Conservation (phyloP, 192 early-diverging fungal genomes). For the Gonapodya sp. region DNA sequence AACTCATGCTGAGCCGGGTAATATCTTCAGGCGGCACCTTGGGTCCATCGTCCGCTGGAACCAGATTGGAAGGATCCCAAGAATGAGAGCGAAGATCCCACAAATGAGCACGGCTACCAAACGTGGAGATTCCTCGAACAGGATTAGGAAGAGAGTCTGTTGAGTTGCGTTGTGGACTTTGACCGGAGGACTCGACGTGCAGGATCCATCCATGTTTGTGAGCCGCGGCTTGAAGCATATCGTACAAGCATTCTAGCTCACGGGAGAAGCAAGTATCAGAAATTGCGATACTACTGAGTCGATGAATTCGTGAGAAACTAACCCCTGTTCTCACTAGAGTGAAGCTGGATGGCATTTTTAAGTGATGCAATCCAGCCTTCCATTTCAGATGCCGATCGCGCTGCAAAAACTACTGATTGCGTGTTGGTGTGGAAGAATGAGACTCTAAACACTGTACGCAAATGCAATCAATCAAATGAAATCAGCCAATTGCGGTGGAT, state of each 20-base stretch:
- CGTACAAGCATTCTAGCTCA: neutral
- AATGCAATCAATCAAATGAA: no score
- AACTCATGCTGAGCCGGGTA: no score
- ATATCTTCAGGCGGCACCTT: no score
- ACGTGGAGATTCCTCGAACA: neutral
- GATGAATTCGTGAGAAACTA: neutral
- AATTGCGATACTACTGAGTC: neutral
- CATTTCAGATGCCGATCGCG: neutral
- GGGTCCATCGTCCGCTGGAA: no score
- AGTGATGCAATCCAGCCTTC: slow-evolving; percentile 1
- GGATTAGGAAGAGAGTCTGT: neutral
- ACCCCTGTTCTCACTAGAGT: neutral
- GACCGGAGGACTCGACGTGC: neutral
- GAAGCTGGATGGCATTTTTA: neutral
- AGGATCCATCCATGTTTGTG: neutral
- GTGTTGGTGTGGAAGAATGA: neutral
- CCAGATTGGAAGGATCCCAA: neutral
- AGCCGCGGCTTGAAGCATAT: neutral
- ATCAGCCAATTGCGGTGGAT: no score
- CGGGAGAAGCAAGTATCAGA: neutral
- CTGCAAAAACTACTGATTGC: neutral
- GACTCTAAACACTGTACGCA: neutral
- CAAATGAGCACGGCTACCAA: neutral
- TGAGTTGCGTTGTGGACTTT: neutral
- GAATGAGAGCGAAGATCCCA: neutral